Base-by-base conservation (phyloP, 1,284 basidiomycete species). In the Tausonia pullulans region DNA sequence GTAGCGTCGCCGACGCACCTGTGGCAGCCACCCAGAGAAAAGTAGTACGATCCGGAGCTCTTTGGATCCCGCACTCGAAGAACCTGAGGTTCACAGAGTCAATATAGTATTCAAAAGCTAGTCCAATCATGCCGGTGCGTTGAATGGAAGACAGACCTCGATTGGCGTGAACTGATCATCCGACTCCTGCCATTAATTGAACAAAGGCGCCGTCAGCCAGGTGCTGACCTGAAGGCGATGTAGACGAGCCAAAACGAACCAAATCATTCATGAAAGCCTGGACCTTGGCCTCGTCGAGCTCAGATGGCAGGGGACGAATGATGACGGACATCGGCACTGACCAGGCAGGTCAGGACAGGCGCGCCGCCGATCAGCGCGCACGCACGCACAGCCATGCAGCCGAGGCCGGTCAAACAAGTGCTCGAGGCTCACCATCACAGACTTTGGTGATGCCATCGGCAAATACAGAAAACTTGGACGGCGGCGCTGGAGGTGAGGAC, bases 1-100 rank as follows among this genome's bases (percentile, higher is more conserved):
- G 58, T 57, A 39, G 53, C 66, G 46, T 27, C 27, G 27, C 27
- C n/a, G 48, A 52, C 69, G 1, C 11, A 71, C 70, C 76, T 63
- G 63, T 78, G 77, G 68, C 77, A 78, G 0, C 77, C 77, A 0
- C 77, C 77, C 68, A 78, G 74, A 0, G 74, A 70, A 61, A 76
- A 76, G 69, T 77, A 78, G 63, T 75, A 77, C 16, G 67, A 70
- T 48, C 68, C 68, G 3, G 72, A 69, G 0, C 69, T 67, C 9
- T 55, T 72, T 72, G 61, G 71, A 2, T 71, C 71, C 57, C 69
- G 70, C 6, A 76, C 75, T 67, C 76, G 72, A 59, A 76, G 69
- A 2, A 27, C 27, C 27, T 27, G 27, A 27, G 27, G 2, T 27
- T 27, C 27, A 27, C 27, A 27, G 27, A 27, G 27, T 27, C 27